These are phyloP conservation scores for Aspergillus intermedius DNA, from an alignment of 2,329 filamentous ascomycete species.

Conservation along the genomic window DNA sequence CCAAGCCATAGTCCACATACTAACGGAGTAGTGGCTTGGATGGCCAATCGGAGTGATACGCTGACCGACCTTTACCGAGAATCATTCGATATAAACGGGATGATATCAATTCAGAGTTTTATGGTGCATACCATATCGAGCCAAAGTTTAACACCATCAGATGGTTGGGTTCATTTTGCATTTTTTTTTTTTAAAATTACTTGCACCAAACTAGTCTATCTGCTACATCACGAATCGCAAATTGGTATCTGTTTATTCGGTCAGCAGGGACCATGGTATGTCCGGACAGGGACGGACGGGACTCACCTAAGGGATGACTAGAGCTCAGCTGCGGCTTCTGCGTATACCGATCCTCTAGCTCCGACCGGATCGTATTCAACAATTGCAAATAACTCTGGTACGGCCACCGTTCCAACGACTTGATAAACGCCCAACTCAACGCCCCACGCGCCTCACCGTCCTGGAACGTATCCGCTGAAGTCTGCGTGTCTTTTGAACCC, in stretches of 20 bases:
- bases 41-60: too few relatives aligned
- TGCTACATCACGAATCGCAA: constrained; percentile 60
- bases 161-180: neutral
- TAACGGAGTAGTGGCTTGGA: too few relatives aligned
- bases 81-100: too few relatives aligned
- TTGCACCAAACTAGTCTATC: neutral
- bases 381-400: constrained; percentile 93
- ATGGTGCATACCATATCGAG: too few relatives aligned
- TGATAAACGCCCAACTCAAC: constrained; percentile 96
- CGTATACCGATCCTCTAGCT: constrained; percentile 77
- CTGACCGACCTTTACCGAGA: too few relatives aligned
- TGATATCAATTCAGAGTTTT: too few relatives aligned
- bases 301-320: constrained; percentile 87
- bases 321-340: constrained; percentile 96
- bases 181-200: neutral
- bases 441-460: constrained; percentile 84
- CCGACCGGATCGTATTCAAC: constrained; percentile 85
- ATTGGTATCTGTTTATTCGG: constrained; percentile 50
- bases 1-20: too few relatives aligned
- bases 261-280: neutral
- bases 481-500: constrained; percentile 92
- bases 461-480: constrained; percentile 80
- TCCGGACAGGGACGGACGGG: neutral
- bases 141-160: too few relatives aligned
- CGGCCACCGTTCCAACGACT: constrained; percentile 77